These are phyloP conservation scores for Candida ipomoeae DNA, from an alignment of 805 yeast species.

Conservation along the genomic window DNA sequence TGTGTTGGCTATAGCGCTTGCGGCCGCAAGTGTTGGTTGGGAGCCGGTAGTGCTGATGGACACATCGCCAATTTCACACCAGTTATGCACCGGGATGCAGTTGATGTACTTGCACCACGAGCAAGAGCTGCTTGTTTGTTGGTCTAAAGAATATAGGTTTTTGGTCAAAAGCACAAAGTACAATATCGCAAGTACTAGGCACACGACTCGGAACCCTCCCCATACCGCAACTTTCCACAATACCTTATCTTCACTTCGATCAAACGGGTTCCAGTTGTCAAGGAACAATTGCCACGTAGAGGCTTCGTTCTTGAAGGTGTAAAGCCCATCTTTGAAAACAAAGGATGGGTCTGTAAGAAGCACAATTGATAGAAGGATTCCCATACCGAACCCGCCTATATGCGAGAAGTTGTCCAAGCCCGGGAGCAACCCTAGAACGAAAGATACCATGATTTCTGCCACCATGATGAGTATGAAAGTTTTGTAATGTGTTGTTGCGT, in stretches of 20 bases:
- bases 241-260: conserved; percentile 32
- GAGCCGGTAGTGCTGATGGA: conserved; percentile 18
- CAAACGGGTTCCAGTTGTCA: conserved; percentile 39
- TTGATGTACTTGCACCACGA: conserved; percentile 71
- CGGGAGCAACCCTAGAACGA: conserved; percentile 64
- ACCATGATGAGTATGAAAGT: conserved; percentile 44
- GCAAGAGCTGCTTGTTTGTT: conserved; percentile 49
- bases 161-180: conserved; percentile 47
- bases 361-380: conserved; percentile 46
- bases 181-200: conserved; percentile 43
- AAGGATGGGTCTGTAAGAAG: conserved; percentile 56
- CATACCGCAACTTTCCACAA: conserved; percentile 44
- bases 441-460: conserved; percentile 54
- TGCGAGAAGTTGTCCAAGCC: conserved; percentile 74
- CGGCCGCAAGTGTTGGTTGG: conserved; percentile 6
- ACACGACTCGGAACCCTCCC: conserved; percentile 45
- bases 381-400: conserved; percentile 70
- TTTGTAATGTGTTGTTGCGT: conserved; percentile 44
- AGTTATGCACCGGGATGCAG: conserved; percentile 65
- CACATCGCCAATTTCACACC: conserved; percentile 56
- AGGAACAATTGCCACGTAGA: conserved; percentile 29
- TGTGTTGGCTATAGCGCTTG: conserved; percentile 3
- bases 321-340: conserved; percentile 36
- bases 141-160: conserved; percentile 41
- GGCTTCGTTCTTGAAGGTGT: conserved; percentile 29